Evolutionary conservation across 2,329 filamentous ascomycete genomes (phyloP), one percentile per base, ranked within the genome.

Genomic region (Penicillium concentricum): DNA sequence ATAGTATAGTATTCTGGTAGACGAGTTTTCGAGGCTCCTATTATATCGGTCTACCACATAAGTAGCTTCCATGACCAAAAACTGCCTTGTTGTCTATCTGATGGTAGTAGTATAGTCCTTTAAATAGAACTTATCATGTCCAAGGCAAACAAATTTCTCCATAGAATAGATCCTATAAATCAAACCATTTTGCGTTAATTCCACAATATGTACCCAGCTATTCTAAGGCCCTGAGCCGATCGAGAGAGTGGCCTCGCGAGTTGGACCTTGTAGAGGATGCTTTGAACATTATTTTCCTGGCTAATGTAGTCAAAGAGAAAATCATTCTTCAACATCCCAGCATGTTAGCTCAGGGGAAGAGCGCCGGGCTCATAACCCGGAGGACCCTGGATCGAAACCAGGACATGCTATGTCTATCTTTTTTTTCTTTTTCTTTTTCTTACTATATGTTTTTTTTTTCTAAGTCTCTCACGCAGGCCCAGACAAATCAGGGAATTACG

Each of bases 341-440:
- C 73, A 74, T 74, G 69, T 71, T 75, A 72, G 72, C 71, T 75
- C 74, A 77, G 75, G 65, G 75, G 75, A 74, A 76, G 74, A 75
- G 75, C 74, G 74, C 74, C 74, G 74, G 75, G 74, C 74, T 77
- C 75, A 77, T 77, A 77, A 77, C 75, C 75, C 75, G 73, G 73
- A 76, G 37, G 37, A 18, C 37, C 37, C 37, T 39, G 37, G 37
- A 39, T 44, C 42, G 32, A 35, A 35, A 35, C 32, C 32, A 35
- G 32, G 32, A 35, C 32, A 35, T 35, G 32, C 32, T 35, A 35
- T 35, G 42, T 28, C 42, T 26, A 35, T 35, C 5, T 16, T 35
- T 35, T 34, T 20, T 32, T 46, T 34, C 5, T 22, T 9, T 46
- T 10, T 2, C 2, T 16, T 22, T 6, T n/a, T 12, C n/a, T 30